Conservation (phyloP, 2,329 filamentous ascomycete genomes). For the Cercospora zeina region DNA sequence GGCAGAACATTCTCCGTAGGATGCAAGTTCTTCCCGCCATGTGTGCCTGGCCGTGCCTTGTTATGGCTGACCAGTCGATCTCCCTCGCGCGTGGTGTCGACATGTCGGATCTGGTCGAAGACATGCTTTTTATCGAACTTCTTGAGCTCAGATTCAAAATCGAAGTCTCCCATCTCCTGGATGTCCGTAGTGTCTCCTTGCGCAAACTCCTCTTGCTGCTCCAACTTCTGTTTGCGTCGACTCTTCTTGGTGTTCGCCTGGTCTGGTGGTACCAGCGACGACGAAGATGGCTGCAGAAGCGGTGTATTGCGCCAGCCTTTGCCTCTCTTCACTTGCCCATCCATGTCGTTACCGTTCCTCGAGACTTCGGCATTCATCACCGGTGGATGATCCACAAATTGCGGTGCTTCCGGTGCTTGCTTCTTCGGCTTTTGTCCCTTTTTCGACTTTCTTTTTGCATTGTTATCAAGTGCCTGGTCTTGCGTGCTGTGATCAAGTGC, state of each 20-base stretch:
- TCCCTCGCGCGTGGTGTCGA: conserved; percentile 85
- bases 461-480: conserved; percentile 32
- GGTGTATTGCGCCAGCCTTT: conserved; percentile 70
- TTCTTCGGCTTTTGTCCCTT: conserved; percentile 48
- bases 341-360: conserved; percentile 44
- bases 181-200: conserved; percentile 95
- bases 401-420: conserved; percentile 21
- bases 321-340: conserved; percentile 48
- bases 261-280: conserved; percentile 42
- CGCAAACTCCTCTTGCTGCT: conserved; percentile 77
- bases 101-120: conserved; percentile 87
- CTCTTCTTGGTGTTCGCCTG: conserved; percentile 36
- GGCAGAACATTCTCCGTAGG: conserved; percentile 90
- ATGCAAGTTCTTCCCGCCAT: conserved; percentile 81
- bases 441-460: conserved; percentile 50
- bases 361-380: conserved; percentile 41
- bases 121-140: conserved; percentile 93
- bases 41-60: conserved; percentile 56
- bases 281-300: conserved; percentile 61
- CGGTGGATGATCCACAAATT: conserved; percentile 33
- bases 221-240: conserved; percentile 53
- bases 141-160: conserved; percentile 83
- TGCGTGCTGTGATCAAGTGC: conserved; percentile 14
- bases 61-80: conserved; percentile 91
- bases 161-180: conserved; percentile 89